Conservation (phyloP, 2,329 filamentous ascomycete species). For the Colletotrichum magnum region DNA sequence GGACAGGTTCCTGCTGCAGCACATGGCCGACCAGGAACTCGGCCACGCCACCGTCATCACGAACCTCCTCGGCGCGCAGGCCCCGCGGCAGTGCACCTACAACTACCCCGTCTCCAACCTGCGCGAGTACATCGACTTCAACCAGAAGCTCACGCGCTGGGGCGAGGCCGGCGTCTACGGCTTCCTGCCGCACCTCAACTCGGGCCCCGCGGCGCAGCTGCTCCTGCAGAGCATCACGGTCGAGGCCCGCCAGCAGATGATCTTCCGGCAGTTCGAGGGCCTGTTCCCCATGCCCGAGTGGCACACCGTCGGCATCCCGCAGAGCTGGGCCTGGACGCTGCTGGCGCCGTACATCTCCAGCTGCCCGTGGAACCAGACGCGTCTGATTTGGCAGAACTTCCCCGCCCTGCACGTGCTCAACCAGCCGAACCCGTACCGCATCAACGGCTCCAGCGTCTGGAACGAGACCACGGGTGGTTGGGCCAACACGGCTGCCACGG, state of each 20-base stretch:
- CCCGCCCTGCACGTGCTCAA: constrained; percentile 80
- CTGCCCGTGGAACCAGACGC: constrained; percentile 80
- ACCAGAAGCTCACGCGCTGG: constrained; percentile 86
- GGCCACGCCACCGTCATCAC: constrained; percentile 83
- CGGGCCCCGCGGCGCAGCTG: constrained; percentile 79
- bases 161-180: constrained; percentile 87
- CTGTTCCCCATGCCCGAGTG: constrained; percentile 87
- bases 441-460: constrained; percentile 72
- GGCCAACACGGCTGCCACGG: constrained; percentile 67
- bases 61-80: constrained; percentile 81
- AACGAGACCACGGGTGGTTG: constrained; percentile 76
- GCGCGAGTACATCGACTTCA: constrained; percentile 85
- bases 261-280: constrained; percentile 86
- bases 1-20: constrained; percentile 79
- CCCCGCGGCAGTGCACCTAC: constrained; percentile 83
- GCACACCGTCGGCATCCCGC: constrained; percentile 85
- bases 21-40: constrained; percentile 83
- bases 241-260: constrained; percentile 86
- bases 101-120: constrained; percentile 84
- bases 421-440: constrained; percentile 80
- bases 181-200: constrained; percentile 83
- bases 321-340: constrained; percentile 88
- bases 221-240: constrained; percentile 83
- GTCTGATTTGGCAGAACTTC: constrained; percentile 88
- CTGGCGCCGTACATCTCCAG: constrained; percentile 85